A percentile compares a stretch with the other conserved stretches of the same genome.
Conservation (phyloP, 1,284 basidiomycete genomes). For the Puccinia novopanici region DNA sequence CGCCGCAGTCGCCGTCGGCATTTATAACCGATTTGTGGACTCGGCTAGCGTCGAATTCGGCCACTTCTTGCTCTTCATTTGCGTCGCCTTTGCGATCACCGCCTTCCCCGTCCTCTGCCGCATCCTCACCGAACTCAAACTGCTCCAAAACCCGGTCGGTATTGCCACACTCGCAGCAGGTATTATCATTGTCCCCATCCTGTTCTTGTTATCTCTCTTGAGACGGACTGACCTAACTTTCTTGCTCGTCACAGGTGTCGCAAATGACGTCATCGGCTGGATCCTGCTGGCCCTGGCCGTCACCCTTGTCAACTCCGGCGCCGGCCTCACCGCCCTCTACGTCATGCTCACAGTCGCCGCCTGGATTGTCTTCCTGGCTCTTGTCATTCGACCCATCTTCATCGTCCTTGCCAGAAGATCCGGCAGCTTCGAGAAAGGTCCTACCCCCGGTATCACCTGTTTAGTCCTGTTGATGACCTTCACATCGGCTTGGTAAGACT, state of each 20-base stretch:
- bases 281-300: constrained; percentile 75
- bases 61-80: constrained; percentile 90
- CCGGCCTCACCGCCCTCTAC: constrained; percentile 65
- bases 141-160: constrained; percentile 89
- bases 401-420: constrained; percentile 31
- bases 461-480: constrained; percentile 49
- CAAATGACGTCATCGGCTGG: constrained; percentile 77
- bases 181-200: background rate
- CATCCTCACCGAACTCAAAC: constrained; percentile 70
- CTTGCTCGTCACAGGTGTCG: constrained; percentile 66
- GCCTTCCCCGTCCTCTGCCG: constrained; percentile 77
- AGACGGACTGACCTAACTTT: constrained; percentile 6
- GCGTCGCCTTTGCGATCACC: constrained; percentile 79
- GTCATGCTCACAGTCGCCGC: constrained; percentile 38
- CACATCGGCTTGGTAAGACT: constrained; percentile 34
- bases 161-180: constrained; percentile 86
- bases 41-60: constrained; percentile 67
- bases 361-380: constrained; percentile 39
- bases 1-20: constrained; percentile 73
- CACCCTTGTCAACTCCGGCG: constrained; percentile 80
- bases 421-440: constrained; percentile 46
- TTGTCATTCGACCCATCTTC: constrained; percentile 41
- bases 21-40: constrained; percentile 80
- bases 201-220: background rate
- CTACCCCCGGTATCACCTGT: constrained; percentile 44